Evolutionary conservation across 768 basidiomycete genomes (phyloP), one percentile per base, ranked within the genome.

Genomic region (Lyophyllum shimeji): DNA sequence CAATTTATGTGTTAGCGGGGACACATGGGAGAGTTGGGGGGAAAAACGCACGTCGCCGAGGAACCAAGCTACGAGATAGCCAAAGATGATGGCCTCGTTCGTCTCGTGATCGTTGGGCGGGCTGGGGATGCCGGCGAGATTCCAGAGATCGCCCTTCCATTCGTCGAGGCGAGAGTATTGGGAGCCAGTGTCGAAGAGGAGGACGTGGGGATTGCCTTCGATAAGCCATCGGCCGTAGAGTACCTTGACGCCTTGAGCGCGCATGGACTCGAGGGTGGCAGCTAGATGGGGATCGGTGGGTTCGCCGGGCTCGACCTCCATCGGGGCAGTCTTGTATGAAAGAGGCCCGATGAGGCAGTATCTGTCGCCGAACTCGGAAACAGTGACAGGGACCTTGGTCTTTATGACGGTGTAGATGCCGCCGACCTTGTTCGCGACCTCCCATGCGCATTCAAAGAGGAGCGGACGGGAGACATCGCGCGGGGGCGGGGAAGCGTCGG

Each of bases 331-430:
- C 78, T 98, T 98, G 87, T 98, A 96, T 48, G 88, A 90, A 60
- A 99, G 85, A n/a, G 97, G 97, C 29, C 97, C 97, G 66, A 99
- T 92, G 70, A 99, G 86, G 63, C 87, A 91, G 77, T 96, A 97
- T 67, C 95, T 82, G 74, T 93, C 91, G 66, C 92, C 95, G 75
- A 89, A 98, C 74, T 98, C 97, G 53, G 86, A 85, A 68, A 95
- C 90, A 63, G 97, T 98, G 75, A 99, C 93, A 52, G 97, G 97
- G 54, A 97, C 95, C 70, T 99, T 99, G 49, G 97, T 98, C 77
- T 98, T 98, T 70, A 98, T 97, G 76, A 99, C 96, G 61, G 96
- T 98, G 82, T 98, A 98, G 74, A 98, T 98, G 59, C 96, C 96
- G 63, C 95, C 96, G 71, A 98, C 95, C 74, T 97, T 98, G 84